Evolutionary conservation across 2,329 filamentous ascomycete species (phyloP).

Genomic region (Penicillium occitanis): DNA sequence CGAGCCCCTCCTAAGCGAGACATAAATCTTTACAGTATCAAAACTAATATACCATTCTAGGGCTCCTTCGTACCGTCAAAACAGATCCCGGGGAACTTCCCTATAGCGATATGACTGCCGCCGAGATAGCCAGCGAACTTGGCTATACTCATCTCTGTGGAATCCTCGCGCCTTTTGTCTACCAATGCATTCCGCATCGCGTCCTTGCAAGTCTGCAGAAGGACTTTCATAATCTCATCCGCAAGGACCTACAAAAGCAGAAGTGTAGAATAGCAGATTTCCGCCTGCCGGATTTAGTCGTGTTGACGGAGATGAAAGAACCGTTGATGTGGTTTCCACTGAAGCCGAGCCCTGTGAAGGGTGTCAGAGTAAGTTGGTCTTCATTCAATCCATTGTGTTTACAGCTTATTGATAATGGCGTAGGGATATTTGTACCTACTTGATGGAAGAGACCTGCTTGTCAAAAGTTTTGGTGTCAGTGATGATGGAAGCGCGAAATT

Average conservation of each 20-base stretch:
- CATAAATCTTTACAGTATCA: neutral
- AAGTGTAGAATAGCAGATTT: neutral
- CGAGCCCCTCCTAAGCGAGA: neutral
- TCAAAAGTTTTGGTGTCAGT: neutral
- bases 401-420: neutral
- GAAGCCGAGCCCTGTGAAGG: neutral
- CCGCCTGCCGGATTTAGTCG: neutral
- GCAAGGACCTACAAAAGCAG: neutral
- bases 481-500: neutral
- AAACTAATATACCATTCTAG: neutral
- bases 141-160: neutral
- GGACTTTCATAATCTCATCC: neutral
- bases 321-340: neutral
- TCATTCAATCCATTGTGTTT: neutral
- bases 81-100: neutral
- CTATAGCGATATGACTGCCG: neutral
- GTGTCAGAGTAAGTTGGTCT: neutral
- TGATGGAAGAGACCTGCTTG: neutral
- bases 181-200: neutral
- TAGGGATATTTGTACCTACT: neutral
- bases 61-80: neutral
- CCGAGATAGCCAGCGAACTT: neutral
- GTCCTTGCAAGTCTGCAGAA: neutral
- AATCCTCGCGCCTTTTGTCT: neutral
- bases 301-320: neutral